Evolutionary conservation across 345 rosid genomes (phyloP).

Genomic region (Ricinus communis): DNA sequence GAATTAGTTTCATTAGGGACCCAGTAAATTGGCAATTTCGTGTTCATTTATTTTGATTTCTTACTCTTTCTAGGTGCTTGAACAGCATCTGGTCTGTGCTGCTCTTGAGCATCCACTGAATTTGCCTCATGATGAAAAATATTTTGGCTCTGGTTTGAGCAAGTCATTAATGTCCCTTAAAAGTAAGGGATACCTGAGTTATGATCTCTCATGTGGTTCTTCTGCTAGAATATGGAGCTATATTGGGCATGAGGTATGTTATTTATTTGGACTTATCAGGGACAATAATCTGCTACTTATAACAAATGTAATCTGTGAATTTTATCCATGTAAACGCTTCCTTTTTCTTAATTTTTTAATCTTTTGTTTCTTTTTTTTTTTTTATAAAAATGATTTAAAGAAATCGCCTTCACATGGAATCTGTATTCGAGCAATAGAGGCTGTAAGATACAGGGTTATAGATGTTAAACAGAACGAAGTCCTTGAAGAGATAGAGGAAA

Average conservation of each 20-base stretch:
- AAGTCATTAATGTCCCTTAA: conserved; percentile 51
- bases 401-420: conserved; percentile 69
- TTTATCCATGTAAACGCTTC: conserved; percentile 5
- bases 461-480: conserved; percentile 46
- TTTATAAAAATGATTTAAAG: no score
- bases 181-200: conserved; percentile 57
- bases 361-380: neutral
- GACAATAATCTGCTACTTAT: conserved; percentile 3
- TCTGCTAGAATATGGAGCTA: conserved; percentile 71
- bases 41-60: conserved; percentile 17
- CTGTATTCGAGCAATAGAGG: conserved; percentile 85
- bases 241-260: conserved; percentile 77
- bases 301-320: neutral
- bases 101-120: conserved; percentile 80
- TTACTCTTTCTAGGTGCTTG: conserved; percentile 64
- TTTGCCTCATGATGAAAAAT: conserved; percentile 66
- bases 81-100: conserved; percentile 86
- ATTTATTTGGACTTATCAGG: conserved; percentile 11
- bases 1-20: conserved; percentile 12
- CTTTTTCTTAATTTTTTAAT: neutral
- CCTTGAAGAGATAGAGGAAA: conserved; percentile 92
- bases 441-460: conserved; percentile 62
- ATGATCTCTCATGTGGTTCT: conserved; percentile 49
- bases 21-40: conserved; percentile 16
- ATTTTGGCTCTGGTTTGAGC: conserved; percentile 65